Evolutionary conservation across 441 rosid genomes (phyloP), one percentile per base, ranked within the genome.

Genomic region (Lepidium campestre): DNA sequence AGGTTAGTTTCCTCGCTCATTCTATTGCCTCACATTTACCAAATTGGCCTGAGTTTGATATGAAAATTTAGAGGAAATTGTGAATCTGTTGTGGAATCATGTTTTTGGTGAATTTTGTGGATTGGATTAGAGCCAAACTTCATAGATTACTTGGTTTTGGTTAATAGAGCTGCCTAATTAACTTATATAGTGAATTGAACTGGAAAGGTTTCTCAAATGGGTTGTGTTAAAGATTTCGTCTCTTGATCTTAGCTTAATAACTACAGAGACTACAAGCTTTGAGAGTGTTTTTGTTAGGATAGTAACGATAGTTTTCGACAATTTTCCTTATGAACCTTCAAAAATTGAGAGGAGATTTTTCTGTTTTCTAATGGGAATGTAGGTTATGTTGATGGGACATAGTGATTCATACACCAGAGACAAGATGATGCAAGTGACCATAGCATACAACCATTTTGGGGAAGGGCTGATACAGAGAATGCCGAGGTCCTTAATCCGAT

Each of bases 321-420:
- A 25, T 18, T 49, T 17, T 22, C 29, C 32, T 27, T 10, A 22
- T 42, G 20, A 52, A 41, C 13, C 3, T 71, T 46, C 13, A 5
- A 20, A 19, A 57, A 29, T 22, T 64, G 22, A 39, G 39, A 27
- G 42, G 34, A 35, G 7, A 6, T 6, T 23, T 49, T 29, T 35
- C 0, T 62, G 1, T 29, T 29, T 6, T 6, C 2, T 29, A 6
- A 62, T 55, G 44, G 14, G 39, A 62, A 68, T 62, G 35, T 86
- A 91, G 97, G 98, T 82, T 62, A 86, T 86, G 83, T 77, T 86
- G 55, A 63, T 86, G 75, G 92, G 92, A 5, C 92, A 86, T 39
- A 86, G 86, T 45, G 92, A 86, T 56, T 84, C 92, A 2, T 86
- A 84, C 64, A 75, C 79, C 0, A 81, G 82, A 69, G 92, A 86